phyloP scores from a whole-genome alignment of 2,329 filamentous ascomycete genomes.

The Achaetomium macrosporum region DNA sequence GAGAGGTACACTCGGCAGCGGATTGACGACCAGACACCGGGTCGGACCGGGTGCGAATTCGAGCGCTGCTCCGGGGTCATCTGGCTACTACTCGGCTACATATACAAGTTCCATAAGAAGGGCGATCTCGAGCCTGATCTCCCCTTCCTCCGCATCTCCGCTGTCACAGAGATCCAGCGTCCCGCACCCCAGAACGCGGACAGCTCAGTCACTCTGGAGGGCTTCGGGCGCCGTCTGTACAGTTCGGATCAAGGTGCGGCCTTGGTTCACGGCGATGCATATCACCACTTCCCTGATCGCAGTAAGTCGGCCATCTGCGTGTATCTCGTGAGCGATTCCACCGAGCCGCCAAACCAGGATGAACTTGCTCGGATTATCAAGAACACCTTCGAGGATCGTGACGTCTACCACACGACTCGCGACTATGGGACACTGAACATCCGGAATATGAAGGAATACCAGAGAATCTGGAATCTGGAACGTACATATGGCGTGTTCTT shows the following conservation, averaged over 20 bases:
- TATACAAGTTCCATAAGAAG: background rate
- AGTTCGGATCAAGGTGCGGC: background rate
- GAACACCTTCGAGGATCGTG: background rate
- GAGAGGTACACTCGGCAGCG: background rate
- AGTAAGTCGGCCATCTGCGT: background rate
- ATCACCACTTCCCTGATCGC: background rate
- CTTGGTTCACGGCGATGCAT: background rate
- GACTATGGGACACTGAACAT: background rate
- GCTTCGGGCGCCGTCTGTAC: background rate
- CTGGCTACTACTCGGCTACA: background rate
- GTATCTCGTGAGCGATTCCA: background rate
- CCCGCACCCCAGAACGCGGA: background rate
- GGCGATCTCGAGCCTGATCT: background rate
- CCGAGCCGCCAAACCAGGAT: background rate
- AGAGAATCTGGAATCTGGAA: background rate
- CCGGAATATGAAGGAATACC: background rate
- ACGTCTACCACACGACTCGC: background rate
- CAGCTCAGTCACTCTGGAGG: background rate
- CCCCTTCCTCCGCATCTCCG: background rate
- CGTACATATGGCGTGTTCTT: background rate
- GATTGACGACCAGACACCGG: background rate
- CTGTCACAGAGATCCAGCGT: background rate
- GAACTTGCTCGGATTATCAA: background rate
- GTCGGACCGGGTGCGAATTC: background rate
- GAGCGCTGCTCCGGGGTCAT: background rate